phyloP scores from a whole-genome alignment of 1,139 yeast genomes.

The Suhomyces taliae region DNA sequence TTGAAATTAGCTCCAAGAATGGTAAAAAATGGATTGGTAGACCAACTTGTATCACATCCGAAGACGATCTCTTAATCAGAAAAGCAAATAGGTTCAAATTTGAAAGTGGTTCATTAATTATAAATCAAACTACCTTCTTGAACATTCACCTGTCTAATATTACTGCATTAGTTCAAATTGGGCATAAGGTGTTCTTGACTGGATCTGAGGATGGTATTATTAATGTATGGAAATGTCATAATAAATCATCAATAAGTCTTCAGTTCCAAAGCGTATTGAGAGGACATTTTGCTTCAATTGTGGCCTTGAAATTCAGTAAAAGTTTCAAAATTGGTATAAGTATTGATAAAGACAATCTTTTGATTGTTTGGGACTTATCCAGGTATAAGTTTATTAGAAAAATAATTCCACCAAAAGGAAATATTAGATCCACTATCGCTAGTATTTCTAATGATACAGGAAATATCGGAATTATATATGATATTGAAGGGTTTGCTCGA shows the following conservation, averaged over 20 bases:
- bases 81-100: constrained; percentile 29
- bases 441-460: constrained; percentile 60
- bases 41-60: constrained; percentile 37
- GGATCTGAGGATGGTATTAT: constrained; percentile 58
- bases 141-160: constrained; percentile 41
- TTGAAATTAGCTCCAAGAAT: constrained; percentile 37
- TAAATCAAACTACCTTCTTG: constrained; percentile 44
- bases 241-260: constrained; percentile 28
- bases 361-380: constrained; percentile 60
- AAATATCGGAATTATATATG: constrained; percentile 40
- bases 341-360: constrained; percentile 50
- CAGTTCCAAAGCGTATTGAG: constrained; percentile 49
- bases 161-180: constrained; percentile 35
- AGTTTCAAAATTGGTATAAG: constrained; percentile 54
- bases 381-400: constrained; percentile 50
- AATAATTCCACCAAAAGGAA: constrained; percentile 23
- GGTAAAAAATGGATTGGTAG: constrained; percentile 49
- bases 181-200: constrained; percentile 45
- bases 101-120: constrained; percentile 36
- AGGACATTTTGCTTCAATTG: constrained; percentile 52
- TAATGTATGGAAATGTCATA: constrained; percentile 51
- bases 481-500: constrained; percentile 14
- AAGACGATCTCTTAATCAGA: constrained; percentile 41
- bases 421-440: constrained; percentile 18
- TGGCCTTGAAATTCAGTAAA: constrained; percentile 44